These are phyloP conservation scores for Ballota nigra DNA, from an alignment of 257 asterid species.

Conservation along the genomic window DNA sequence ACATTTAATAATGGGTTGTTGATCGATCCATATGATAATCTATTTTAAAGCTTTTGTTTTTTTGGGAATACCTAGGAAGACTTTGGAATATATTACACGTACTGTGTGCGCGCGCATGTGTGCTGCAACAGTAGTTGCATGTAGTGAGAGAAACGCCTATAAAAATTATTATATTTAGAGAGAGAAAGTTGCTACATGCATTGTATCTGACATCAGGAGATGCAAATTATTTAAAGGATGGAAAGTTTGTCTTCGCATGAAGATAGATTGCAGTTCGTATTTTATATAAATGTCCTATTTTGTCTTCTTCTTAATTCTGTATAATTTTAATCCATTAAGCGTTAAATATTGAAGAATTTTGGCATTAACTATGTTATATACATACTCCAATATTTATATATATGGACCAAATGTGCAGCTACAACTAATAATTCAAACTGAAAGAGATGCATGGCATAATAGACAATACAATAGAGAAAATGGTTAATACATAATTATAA, in stretches of 20 bases:
- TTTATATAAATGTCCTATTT: neutral
- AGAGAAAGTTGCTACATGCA: conserved; percentile 26
- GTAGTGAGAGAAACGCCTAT: neutral
- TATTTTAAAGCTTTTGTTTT: neutral
- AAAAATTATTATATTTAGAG: neutral
- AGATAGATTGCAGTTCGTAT: neutral
- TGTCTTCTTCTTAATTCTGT: conserved; percentile 23
- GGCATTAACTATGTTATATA: no score
- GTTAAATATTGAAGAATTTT: neutral
- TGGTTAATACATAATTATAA: no score
- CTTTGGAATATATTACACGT: conserved; percentile 13
- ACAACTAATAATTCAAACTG: no score
- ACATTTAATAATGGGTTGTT: neutral
- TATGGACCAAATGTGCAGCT: no score
- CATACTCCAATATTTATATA: no score
- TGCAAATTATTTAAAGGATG: neutral
- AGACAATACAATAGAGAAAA: no score
- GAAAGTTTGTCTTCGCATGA: conserved; percentile 20
- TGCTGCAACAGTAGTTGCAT: conserved; percentile 7
- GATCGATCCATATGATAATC: neutral
- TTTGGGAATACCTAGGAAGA: conserved; percentile 11
- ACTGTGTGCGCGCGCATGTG: conserved; percentile 10
- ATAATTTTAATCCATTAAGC: no score
- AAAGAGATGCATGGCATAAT: no score
- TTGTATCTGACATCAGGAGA: conserved; percentile 16